Evolutionary conservation across 78 protist genomes (phyloP), one percentile per base, ranked within the genome.

Genomic region (Paratrimastix pyriformis): DNA sequence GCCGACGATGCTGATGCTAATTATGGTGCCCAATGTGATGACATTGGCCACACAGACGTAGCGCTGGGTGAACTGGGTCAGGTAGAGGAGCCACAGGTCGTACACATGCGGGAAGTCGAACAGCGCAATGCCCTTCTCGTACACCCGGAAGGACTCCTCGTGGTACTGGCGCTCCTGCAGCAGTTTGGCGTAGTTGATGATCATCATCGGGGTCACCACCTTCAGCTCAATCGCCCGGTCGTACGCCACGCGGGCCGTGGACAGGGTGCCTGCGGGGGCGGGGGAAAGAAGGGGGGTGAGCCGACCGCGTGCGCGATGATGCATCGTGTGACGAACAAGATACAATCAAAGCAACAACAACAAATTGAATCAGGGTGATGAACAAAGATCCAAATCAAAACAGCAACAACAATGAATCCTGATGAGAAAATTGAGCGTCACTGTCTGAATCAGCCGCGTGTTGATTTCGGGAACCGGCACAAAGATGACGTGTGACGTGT

Each of bases 81-180:
- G 66, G 80, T 95, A 95, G 9, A 83, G 38, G 6, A 85, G 77
- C 97, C 97, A 95, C 26, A 95, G 30, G 52, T 86, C 92, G 39
- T 68, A 64, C 30, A 81, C 88, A 55, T 74, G 54, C 1, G 97
- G 97, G 87, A 77, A 92, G n/a, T 71, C 55, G 81, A 93, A 93
- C 13, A 88, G 35, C 7, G 69, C 45, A 38, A 93, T 50, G 65
- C 96, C 96, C 2, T 83, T 70, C 71, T 93, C 94, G 70, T 83
- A 92, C 4, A 75, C 87, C 72, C 66, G 82, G 79, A 94, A 94
- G 32, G 91, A 33, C 40, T 88, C 90, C 81, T 96, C 98, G 44
- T 80, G 93, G 74, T 81, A 83, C 44, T 82, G 60, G 76, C 85
- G 11, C 74, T 88, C 94, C 66, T 94, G 94, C 42, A 96, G 71